Base-by-base conservation (phyloP, 768 basidiomycete species). In the Dictyophora rubrovolvata region DNA sequence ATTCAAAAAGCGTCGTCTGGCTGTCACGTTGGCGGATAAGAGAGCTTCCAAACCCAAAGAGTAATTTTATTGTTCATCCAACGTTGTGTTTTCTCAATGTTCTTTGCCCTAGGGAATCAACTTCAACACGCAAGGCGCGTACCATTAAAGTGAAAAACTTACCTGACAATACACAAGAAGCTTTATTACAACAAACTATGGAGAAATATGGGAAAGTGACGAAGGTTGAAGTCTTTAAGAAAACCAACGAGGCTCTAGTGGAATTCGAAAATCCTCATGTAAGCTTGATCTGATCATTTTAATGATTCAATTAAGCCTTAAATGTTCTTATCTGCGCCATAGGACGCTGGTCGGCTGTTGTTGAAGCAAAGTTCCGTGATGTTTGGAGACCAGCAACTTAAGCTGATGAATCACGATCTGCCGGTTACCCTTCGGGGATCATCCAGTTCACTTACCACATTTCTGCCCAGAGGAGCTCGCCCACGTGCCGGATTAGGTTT, bases 261-360 rank as follows among this genome's bases (percentile, higher is more conserved):
- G 74, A 77, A 56, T 64, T 77, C 33, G 67, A 70, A 18, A 67
- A 67, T 12, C 62, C 65, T 1, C 70, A 72, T 14, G 77, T 78
- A 48, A 66, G 77, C 72, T 16, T 12, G 21, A 23, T 48, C 23
- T 56, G 18, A 21, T 46, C 42, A 28, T 5, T 49, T 18, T 3
- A 11, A 10, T 22, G 55, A 22, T 47, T 14, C 21, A 35, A 22
- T 23, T 9, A 47, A 20, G 42, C 54, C n/a, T 18, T 20, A 8
- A 1, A 1, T 46, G 20, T 46, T 33, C 2, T 58, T 34, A 17
- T 1, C 23, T 55, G 21, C 20, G 51, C 14, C 2, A 8, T 63
- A 95, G 93, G 93, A 94, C 70, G 89, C 84, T 2, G 90, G 91
- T 35, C 84, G 85, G 63, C 71, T 95, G 4, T 69, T 96, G 7